Evolutionary conservation across 441 rosid genomes (phyloP).

Genomic region (Euphorbia schlechtendalii): DNA sequence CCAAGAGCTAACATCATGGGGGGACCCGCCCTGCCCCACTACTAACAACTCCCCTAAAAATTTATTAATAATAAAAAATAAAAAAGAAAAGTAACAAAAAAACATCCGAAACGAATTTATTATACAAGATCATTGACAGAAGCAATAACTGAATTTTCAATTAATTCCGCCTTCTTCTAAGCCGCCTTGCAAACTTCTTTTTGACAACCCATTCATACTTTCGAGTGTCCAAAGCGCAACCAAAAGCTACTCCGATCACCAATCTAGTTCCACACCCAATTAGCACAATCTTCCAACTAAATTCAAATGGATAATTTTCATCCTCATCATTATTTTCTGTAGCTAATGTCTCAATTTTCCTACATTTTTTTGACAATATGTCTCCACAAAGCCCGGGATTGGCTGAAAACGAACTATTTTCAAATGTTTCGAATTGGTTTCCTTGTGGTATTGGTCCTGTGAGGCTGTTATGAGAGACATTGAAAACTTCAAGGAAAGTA

Average conservation of each 20-base stretch:
- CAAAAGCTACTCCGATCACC: conserved; percentile 12
- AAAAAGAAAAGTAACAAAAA: too few relatives aligned
- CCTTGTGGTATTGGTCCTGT: background rate
- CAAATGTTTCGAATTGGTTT: background rate
- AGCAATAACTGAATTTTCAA: background rate
- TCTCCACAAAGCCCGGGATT: conserved; percentile 14
- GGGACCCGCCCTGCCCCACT: too few relatives aligned
- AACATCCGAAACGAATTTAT: too few relatives aligned
- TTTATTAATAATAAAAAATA: too few relatives aligned
- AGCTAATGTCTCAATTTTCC: background rate
- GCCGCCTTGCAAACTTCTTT: background rate
- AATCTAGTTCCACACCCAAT: conserved; percentile 19
- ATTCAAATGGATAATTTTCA: background rate
- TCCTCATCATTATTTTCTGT: background rate
- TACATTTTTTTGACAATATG: background rate
- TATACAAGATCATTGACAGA: too few relatives aligned
- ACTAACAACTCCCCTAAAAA: too few relatives aligned
- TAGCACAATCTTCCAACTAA: conserved; percentile 8
- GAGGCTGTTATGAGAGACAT: background rate
- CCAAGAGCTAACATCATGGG: too few relatives aligned
- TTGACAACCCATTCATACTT: conserved; percentile 8
- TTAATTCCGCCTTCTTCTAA: background rate
- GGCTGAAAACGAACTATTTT: background rate
- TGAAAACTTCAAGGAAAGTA: background rate
- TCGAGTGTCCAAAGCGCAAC: conserved; percentile 8